Percentiles rank a stretch among this genome's conserved stretches.
Evolutionary conservation across 2,329 filamentous ascomycete genomes (phyloP).

Genomic region (Chalaropsis ovoidea): DNA sequence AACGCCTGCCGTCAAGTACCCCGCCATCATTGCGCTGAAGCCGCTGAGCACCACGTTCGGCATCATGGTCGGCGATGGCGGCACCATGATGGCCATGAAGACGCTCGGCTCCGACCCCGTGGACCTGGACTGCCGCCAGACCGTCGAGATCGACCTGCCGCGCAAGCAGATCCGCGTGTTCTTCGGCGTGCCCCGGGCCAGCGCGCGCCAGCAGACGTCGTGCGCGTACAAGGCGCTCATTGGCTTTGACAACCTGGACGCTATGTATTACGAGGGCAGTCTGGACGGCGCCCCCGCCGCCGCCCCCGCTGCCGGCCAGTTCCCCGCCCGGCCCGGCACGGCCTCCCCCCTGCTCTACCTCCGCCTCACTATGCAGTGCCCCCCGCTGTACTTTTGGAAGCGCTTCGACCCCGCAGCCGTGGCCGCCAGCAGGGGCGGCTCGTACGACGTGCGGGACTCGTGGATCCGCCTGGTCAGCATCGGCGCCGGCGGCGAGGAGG

Average conservation of each 20-base stretch:
- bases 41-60: constrained; percentile 14
- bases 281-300: no score
- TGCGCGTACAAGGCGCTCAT: constrained; percentile 37
- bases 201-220: neutral
- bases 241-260: constrained; percentile 39
- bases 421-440: constrained; percentile 27
- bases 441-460: constrained; percentile 34
- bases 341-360: constrained; percentile 32
- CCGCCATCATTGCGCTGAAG: neutral
- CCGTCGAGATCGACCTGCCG: constrained; percentile 19
- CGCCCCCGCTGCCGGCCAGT: neutral
- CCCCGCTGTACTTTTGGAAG: constrained; percentile 41
- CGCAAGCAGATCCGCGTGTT: constrained; percentile 21
- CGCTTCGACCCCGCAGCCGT: constrained; percentile 26
- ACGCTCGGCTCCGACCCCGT: constrained; percentile 8
- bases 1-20: constrained; percentile 14
- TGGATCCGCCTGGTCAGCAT: constrained; percentile 45
- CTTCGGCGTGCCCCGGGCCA: constrained; percentile 12
- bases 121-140: constrained; percentile 16
- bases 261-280: constrained; percentile 32
- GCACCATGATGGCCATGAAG: constrained; percentile 20
- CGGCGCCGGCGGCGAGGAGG: neutral
- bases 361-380: constrained; percentile 35
- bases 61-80: constrained; percentile 11
- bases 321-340: neutral